Base-by-base conservation (phyloP, 192 early-diverging fungal genomes). In the Oehlia diaphana region DNA sequence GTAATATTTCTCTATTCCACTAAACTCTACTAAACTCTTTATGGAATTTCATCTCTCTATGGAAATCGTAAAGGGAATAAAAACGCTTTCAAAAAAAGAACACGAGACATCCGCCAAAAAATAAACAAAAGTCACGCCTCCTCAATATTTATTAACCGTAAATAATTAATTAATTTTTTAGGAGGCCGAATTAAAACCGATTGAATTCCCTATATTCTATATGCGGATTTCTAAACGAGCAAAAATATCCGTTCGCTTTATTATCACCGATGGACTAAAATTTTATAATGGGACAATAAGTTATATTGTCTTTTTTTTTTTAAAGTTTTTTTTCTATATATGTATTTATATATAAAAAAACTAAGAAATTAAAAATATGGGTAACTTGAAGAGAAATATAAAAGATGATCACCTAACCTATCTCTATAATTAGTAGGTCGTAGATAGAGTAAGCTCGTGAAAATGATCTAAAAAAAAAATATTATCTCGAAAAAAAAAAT, bases 61-160 rank as follows among this genome's bases (percentile, higher is more conserved):
- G 42, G 42, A 7, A 44, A 44, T 44, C 7, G 42, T 58, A 4
- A 58, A 58, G 14, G 50, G 14, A 5, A n/a, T 3, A 2, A 58
- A 58, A 58, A 58, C 4, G 50, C 13, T 58, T 19, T 44, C 42
- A 44, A 44, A 63, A 66, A 13, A n/a, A n/a, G 9, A 33, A 31
- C 64, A 66, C 64, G 64, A 66, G 64, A 31, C 64, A 66, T 66
- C 64, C 64, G 64, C 50, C 50, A 19, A 58, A 58, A 58, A 58
- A 53, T 16, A 53, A 58, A 58, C 13, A 58, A 58, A 3, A 16
- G 4, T 19, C 50, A 58, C 50, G 16, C 16, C 50, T 1, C 19
- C 14, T 19, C 14, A 14, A 53, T 58, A 19, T 58, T 58, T 58
- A 58, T 58, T 58, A 58, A 58, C 50, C 50, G 16, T 16, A 58